Conservation (phyloP, 2,329 filamentous ascomycete species). For the Fusarium sp. region DNA sequence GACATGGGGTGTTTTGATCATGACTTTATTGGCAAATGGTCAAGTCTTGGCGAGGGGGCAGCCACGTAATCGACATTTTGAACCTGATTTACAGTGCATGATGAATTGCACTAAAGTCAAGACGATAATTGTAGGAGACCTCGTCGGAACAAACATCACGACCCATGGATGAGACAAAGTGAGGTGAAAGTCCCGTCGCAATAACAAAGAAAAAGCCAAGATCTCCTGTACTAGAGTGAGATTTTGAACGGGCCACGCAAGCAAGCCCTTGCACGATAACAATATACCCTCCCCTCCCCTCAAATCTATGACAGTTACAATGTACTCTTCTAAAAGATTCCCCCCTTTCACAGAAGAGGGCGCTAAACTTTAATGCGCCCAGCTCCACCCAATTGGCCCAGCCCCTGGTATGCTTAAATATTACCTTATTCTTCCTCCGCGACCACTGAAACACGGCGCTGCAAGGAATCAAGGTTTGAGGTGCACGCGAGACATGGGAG, state of each 20-base stretch:
- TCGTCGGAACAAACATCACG: neutral
- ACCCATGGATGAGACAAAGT: neutral
- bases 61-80: conserved; percentile 29
- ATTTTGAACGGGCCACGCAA: conserved; percentile 28
- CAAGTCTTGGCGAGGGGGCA: conserved; percentile 26
- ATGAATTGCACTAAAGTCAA: neutral
- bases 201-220: conserved; percentile 21
- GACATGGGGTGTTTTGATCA: conserved; percentile 9
- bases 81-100: conserved; percentile 13
- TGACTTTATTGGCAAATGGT: conserved; percentile 14
- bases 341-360: neutral
- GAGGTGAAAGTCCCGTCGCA: neutral
- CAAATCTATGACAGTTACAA: too few species aligned
- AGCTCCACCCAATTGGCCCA: conserved; percentile 22
- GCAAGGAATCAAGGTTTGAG: conserved; percentile 3
- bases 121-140: neutral
- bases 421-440: conserved; percentile 39
- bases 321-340: neutral
- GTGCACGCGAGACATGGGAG: neutral
- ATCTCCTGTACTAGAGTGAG: conserved; percentile 2
- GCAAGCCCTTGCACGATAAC: conserved; percentile 19
- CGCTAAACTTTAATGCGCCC: conserved; percentile 41
- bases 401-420: conserved; percentile 43
- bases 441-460: conserved; percentile 24
- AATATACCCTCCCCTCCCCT: neutral